Percentiles rank a stretch among this genome's conserved stretches.
Conservation (phyloP, 139 green algal species). For the Coccomyxa sp. region DNA sequence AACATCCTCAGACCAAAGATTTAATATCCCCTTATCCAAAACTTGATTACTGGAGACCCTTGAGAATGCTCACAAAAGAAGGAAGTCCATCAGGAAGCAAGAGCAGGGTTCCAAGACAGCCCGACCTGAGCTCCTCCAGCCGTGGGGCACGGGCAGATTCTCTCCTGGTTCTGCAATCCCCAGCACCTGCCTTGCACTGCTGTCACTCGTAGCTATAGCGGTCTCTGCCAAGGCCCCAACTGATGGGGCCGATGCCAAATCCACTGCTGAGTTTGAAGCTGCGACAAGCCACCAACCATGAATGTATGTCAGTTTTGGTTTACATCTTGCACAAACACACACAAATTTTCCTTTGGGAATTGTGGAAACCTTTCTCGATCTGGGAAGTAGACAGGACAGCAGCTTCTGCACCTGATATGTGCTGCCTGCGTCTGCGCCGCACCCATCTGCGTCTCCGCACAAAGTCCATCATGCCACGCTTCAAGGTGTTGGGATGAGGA, state of each 20-base stretch:
- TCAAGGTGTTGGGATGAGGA: slow-evolving; percentile 16
- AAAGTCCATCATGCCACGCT: slow-evolving; percentile 33
- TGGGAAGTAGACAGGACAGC: background rate
- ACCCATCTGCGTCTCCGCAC: slow-evolving; percentile 53
- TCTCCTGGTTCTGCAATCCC: slow-evolving; percentile 49
- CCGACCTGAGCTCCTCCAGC: slow-evolving; percentile 36
- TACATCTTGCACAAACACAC: background rate
- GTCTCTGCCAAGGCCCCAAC: background rate
- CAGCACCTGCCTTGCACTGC: slow-evolving; percentile 29
- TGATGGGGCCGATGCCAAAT: background rate
- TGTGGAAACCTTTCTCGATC: too few species aligned
- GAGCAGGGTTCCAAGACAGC: too few species aligned
- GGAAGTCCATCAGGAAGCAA: too few species aligned
- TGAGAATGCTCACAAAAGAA: too few species aligned
- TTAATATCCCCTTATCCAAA: too few species aligned
- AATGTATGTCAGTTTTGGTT: background rate
- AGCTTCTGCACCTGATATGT: background rate
- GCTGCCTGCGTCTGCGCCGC: slow-evolving; percentile 25
- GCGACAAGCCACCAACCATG: background rate
- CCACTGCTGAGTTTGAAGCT: background rate
- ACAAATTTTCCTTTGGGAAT: background rate
- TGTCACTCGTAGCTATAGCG: background rate
- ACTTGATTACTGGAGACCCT: too few species aligned
- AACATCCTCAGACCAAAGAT: background rate
- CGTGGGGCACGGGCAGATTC: slow-evolving; percentile 56